phyloP scores from a whole-genome alignment of 805 yeast species.

The Monosporozyma solicola region DNA sequence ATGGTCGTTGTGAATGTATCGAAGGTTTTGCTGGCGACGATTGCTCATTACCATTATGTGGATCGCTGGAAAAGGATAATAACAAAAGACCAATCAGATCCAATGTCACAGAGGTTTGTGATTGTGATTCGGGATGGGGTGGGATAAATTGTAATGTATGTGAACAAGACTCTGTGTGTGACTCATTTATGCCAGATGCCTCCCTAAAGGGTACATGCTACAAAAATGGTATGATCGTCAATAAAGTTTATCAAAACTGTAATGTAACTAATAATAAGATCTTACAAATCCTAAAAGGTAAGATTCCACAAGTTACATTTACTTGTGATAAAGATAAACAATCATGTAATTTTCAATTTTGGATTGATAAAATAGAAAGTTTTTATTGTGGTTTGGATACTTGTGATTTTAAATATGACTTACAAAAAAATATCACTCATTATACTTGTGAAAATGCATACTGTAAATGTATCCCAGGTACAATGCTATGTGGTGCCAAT shows the following conservation, averaged over 20 bases:
- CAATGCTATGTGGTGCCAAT: conserved; percentile 87
- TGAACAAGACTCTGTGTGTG: conserved; percentile 62
- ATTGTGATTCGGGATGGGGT: conserved; percentile 79
- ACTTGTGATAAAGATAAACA: conserved; percentile 63
- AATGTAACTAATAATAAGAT: conserved; percentile 88
- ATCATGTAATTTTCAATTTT: conserved; percentile 83
- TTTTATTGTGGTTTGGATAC: conserved; percentile 75
- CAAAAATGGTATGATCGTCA: conserved; percentile 72
- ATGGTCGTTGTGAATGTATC: conserved; percentile 88
- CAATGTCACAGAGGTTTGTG: conserved; percentile 43
- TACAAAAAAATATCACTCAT: conserved; percentile 54
- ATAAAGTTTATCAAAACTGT: conserved; percentile 81
- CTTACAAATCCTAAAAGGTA: conserved; percentile 66
- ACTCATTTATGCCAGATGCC: conserved; percentile 72
- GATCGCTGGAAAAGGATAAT: conserved; percentile 46
- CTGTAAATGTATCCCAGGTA: conserved; percentile 88
- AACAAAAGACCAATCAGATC: conserved; percentile 53
- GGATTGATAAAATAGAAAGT: conserved; percentile 87
- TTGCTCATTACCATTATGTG: conserved; percentile 83
- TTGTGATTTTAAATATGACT: conserved; percentile 65
- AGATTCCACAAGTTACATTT: conserved; percentile 85
- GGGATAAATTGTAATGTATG: conserved; percentile 95
- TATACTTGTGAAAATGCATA: conserved; percentile 68
- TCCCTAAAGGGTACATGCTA: conserved; percentile 84
- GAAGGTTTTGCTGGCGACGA: conserved; percentile 92